phyloP scores from a whole-genome alignment of 2,329 filamentous ascomycete species.

The Colletotrichum musae region DNA sequence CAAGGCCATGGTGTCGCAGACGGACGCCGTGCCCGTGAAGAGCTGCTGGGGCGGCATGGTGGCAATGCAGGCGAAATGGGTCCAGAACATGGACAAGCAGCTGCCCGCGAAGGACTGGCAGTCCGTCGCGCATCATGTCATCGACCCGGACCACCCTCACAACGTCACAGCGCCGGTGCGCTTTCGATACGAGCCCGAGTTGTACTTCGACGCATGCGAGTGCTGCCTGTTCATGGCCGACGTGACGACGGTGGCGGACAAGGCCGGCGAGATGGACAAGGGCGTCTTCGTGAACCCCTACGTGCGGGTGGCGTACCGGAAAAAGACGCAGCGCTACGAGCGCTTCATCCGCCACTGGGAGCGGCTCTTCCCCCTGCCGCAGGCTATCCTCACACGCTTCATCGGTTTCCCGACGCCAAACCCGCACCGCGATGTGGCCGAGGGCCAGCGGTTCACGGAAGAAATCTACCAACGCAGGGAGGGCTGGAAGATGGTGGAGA shows the following conservation, averaged over 20 bases:
- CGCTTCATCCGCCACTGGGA: constrained; percentile 74
- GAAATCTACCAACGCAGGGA: constrained; percentile 61
- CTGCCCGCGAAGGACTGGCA: constrained; percentile 52
- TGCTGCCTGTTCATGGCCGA: constrained; percentile 72
- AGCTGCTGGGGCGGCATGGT: constrained; percentile 87
- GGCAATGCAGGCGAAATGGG: constrained; percentile 73
- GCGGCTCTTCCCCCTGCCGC: constrained; percentile 71
- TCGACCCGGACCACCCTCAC: constrained; percentile 51
- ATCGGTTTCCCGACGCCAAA: constrained; percentile 72
- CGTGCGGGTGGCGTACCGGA: constrained; percentile 78
- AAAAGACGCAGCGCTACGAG: constrained; percentile 29
- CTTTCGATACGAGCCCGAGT: constrained; percentile 67
- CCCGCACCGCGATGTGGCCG: constrained; percentile 70
- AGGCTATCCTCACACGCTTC: constrained; percentile 70
- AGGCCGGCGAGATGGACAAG: constrained; percentile 42
- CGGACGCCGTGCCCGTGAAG: constrained; percentile 76
- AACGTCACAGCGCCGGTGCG: constrained; percentile 43
- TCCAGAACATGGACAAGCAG: constrained; percentile 59
- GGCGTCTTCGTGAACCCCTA: constrained; percentile 83
- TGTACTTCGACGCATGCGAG: constrained; percentile 75
- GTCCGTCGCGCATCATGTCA: constrained; percentile 43
- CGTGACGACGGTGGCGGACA: constrained; percentile 55
- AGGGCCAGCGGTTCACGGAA: constrained; percentile 68
- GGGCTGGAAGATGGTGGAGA: constrained; percentile 58
- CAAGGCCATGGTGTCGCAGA: constrained; percentile 72